Evolutionary conservation across 306 rosid species (phyloP), one percentile per base, ranked within the genome.

Genomic region (Glycine soja): DNA sequence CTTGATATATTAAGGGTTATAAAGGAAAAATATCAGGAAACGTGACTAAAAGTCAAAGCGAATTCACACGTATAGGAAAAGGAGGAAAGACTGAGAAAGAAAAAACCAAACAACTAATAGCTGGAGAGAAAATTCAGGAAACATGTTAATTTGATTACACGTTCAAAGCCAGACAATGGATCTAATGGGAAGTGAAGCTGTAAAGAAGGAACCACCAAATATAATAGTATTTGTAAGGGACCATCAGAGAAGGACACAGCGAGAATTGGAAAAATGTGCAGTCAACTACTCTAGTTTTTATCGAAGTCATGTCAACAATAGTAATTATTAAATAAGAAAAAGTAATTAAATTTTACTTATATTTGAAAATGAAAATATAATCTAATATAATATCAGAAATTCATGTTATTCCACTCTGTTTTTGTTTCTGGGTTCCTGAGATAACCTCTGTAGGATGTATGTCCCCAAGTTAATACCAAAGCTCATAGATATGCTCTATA

Each of bases 131-230:
- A 65, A 6, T 52, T 18, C 0, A 18, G 51, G 12, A 12, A 9
- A 9, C 3, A 9, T 9, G 46, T 42, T 42, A 42, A 42, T 46
- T 79, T 16, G 74, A 8, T 46, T 52, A 32, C 83, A 0, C 40
- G 2, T 74, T 83, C 83, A 83, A 72, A 43, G 65, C 34, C 4
- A 9, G 63, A 65, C 0, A 6, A 43, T 9, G 36, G 7, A 12
- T 7, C 43, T 42, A 42, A 5, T 42, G 9, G 8, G 46, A 42
- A 38, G 38, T 38, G 6, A 38, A 38, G 43, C 43, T 38, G 43
- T 38, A 38, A 38, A 38, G 43, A 38, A 38, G 7, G 46, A 42
- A 42, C 0, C 34, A 56, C 10, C 32, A 16, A 62, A 38, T 11
- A 36, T 34, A 4, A 36, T 36, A 1, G 62, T 32, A 12, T 2